Evolutionary conservation across 2,329 filamentous ascomycete genomes (phyloP), one percentile per base, ranked within the genome.

Genomic region (Microthyrium microscopicum): DNA sequence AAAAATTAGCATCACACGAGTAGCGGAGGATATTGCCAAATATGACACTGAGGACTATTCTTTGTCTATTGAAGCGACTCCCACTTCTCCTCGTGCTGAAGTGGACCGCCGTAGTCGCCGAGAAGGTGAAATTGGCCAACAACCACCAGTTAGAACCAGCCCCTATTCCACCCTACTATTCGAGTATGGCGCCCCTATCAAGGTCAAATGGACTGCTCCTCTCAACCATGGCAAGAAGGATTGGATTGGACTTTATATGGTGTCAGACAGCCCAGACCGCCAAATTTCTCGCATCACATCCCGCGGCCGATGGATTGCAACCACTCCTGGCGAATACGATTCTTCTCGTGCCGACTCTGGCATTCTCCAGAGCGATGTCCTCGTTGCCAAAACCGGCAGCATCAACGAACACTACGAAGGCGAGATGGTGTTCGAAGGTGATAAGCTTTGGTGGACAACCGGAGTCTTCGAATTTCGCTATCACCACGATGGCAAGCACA

Each of bases 391-490:
- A 12, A 47, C 51, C 1, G 44, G 54, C 26, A 54, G 56, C 19
- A 42, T 57, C 42, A 58, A 62, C 46, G 60, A 62, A 1, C n/a
- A n/a, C n/a, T n/a, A n/a, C n/a, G 60, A 64, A 3, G 89, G 89
- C 27, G 83, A 93, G 51, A 76, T 95, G 48, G 56, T 82, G 9
- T 95, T 98, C 50, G 65, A 75, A 7, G 85, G 89, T 30, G 85
- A 95, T 58, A 93, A 92, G 57, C 68, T 94, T 3, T 98, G 83
- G 77, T 98, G 89, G 89, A 92, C 80, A 0, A 80, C 87, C 40
- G 89, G 89, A 35, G 80, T 91, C 3, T 98, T 93, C 49, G 89
- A 98, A 50, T 91, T 98, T 61, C 75, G 89, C 26, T 94, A 94
- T 57, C 89, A 98, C 56, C 89, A 98, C 55, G 77, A 82, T 44